Conservation (phyloP, 139 green algal genomes). For the Trebouxia sp. region DNA sequence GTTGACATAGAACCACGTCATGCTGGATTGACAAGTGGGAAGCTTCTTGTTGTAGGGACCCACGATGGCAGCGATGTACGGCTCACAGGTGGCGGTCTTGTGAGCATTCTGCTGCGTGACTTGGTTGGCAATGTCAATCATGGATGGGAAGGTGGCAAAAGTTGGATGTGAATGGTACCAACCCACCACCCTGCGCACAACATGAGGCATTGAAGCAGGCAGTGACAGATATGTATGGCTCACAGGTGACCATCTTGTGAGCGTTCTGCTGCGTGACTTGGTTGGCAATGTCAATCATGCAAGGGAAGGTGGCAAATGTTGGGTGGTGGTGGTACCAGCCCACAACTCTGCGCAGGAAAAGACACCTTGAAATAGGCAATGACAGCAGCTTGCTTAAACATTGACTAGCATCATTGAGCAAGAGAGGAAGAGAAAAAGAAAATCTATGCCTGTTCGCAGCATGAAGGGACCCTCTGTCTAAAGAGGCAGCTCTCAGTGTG, state of each 20-base stretch:
- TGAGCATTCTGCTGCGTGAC: conserved; percentile 35
- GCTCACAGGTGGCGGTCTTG: conserved; percentile 26
- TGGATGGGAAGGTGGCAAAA: conserved; percentile 59
- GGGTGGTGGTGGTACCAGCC: conserved; percentile 83
- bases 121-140: conserved; percentile 78
- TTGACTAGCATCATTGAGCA: no score
- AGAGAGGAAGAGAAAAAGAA: no score
- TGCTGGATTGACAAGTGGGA: conserved; percentile 16
- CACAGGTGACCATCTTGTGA: neutral
- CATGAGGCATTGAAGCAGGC: no score
- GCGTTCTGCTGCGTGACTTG: conserved; percentile 48
- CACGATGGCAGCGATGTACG: conserved; percentile 75
- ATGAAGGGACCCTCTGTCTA: no score
- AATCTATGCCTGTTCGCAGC: no score
- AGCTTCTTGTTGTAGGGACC: conserved; percentile 64
- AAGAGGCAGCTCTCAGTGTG: no score
- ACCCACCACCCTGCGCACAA: conserved; percentile 54
- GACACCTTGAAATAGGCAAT: no score
- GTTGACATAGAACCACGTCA: conserved; percentile 76
- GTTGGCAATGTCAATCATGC: conserved; percentile 73
- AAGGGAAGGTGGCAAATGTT: conserved; percentile 60
- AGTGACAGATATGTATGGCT: conserved; percentile 71
- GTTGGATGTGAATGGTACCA: conserved; percentile 81
- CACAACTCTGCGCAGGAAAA: conserved; percentile 48
- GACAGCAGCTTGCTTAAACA: no score